These are phyloP conservation scores for Crithidia mellificae DNA, from an alignment of 208 protist species.

Conservation along the genomic window DNA sequence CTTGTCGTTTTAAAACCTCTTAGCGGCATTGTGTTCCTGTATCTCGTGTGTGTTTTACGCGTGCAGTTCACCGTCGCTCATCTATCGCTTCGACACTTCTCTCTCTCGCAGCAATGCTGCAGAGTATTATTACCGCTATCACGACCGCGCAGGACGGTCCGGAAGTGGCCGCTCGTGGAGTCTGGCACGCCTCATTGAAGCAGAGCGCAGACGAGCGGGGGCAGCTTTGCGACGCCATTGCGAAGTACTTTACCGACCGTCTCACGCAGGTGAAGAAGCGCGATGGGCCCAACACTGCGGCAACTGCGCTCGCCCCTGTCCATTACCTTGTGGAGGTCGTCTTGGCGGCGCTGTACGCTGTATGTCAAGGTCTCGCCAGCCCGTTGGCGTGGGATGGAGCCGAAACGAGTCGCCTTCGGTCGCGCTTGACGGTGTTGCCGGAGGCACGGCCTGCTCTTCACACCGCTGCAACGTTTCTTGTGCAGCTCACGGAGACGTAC, in stretches of 20 bases:
- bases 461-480: conserved; percentile 6
- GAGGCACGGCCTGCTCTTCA: neutral
- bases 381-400: conserved; percentile 21
- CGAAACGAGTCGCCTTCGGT: conserved; percentile 13
- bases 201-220: neutral
- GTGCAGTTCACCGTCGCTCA: too few species aligned
- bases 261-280: neutral
- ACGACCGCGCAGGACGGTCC: neutral
- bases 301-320: neutral
- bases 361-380: conserved; percentile 17
- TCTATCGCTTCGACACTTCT: too few species aligned
- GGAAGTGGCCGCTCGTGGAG: neutral
- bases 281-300: neutral
- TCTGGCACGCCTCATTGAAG: neutral
- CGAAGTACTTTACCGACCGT: neutral
- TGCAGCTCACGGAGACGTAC: conserved; percentile 18
- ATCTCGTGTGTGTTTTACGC: too few species aligned
- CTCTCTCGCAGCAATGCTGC: neutral
- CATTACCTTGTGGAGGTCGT: conserved; percentile 7
- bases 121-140: neutral
- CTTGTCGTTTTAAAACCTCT: too few species aligned
- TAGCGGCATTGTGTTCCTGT: too few species aligned
- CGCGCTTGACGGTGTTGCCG: neutral
- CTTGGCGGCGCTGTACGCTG: conserved; percentile 18
- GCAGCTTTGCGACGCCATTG: neutral